Evolutionary conservation across 495 filamentous ascomycete species (phyloP).

Genomic region (Staphylotrichum longicolle): DNA sequence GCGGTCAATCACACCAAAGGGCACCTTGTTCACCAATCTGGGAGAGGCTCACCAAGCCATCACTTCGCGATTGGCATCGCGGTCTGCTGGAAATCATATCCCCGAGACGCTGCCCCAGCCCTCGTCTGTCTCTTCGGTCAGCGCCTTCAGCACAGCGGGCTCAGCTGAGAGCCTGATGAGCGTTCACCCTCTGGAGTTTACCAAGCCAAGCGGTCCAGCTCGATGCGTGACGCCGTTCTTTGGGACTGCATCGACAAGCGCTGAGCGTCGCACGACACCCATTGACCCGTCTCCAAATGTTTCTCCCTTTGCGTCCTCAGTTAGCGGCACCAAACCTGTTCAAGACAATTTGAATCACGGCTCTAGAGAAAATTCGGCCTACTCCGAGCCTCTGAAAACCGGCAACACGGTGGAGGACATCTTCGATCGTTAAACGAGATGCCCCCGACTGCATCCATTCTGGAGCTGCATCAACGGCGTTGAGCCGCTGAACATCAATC

Average conservation of each 20-base stretch:
- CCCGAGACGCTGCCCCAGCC: neutral
- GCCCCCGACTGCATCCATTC: too few relatives aligned
- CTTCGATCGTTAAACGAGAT: constrained; percentile 24
- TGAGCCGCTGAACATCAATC: neutral
- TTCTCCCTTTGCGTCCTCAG: neutral
- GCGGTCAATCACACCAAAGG: constrained; percentile 25
- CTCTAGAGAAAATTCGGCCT: neutral
- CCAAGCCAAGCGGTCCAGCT: neutral
- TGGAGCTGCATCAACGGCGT: too few relatives aligned
- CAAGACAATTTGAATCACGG: neutral
- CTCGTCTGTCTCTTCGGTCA: constrained; percentile 17
- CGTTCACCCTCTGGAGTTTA: constrained; percentile 17
- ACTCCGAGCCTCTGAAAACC: constrained; percentile 19
- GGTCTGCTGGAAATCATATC: constrained; percentile 9
- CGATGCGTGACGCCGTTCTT: constrained; percentile 16
- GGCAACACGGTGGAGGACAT: constrained; percentile 36
- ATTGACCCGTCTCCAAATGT: neutral
- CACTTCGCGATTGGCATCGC: constrained; percentile 22
- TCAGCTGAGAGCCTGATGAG: constrained; percentile 11
- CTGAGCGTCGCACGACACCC: neutral
- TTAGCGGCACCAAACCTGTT: neutral
- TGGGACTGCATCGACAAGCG: neutral
- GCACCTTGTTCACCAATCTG: constrained; percentile 26
- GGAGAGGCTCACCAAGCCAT: constrained; percentile 33
- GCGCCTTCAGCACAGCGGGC: constrained; percentile 7